Evolutionary conservation across 768 basidiomycete genomes (phyloP).

Genomic region (Boletus pseudopeckii): DNA sequence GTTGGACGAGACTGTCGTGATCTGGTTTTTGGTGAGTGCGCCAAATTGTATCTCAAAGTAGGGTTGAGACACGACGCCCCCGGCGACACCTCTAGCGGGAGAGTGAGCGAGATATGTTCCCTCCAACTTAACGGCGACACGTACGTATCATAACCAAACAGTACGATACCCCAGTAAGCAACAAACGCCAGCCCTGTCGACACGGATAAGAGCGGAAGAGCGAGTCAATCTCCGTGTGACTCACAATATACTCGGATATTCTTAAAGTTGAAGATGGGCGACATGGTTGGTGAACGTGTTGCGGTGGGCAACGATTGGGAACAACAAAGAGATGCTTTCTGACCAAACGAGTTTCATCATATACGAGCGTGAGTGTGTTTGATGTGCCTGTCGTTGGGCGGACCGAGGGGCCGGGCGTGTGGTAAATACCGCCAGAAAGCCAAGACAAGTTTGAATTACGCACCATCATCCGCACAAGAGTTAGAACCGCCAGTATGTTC

Average conservation of each 20-base stretch:
- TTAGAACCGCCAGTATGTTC: no score
- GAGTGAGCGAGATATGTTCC: neutral
- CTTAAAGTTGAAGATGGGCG: slow-evolving; percentile 26
- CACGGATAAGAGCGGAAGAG: neutral
- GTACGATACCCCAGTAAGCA: slow-evolving; percentile 75
- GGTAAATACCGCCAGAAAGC: neutral
- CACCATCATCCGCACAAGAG: no score
- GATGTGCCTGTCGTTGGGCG: neutral
- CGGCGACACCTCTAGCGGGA: slow-evolving; percentile 53
- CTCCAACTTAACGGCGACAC: slow-evolving; percentile 17
- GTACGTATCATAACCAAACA: slow-evolving; percentile 80
- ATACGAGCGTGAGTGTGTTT: neutral
- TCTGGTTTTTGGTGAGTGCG: slow-evolving; percentile 33
- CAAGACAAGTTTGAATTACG: no score
- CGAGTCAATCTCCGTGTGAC: slow-evolving; percentile 14
- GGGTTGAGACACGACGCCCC: slow-evolving; percentile 61
- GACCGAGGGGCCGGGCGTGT: slow-evolving; percentile 1
- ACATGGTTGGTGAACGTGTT: neutral
- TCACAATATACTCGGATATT: slow-evolving; percentile 68
- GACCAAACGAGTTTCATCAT: neutral
- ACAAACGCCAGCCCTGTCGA: slow-evolving; percentile 64
- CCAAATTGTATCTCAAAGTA: slow-evolving; percentile 67
- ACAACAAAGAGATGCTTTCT: neutral
- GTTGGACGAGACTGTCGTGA: slow-evolving; percentile 66
- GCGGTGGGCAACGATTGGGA: neutral